Base-by-base conservation (phyloP, 129 eudicot genomes). In the Rutidosis leptorrhynchoides region DNA sequence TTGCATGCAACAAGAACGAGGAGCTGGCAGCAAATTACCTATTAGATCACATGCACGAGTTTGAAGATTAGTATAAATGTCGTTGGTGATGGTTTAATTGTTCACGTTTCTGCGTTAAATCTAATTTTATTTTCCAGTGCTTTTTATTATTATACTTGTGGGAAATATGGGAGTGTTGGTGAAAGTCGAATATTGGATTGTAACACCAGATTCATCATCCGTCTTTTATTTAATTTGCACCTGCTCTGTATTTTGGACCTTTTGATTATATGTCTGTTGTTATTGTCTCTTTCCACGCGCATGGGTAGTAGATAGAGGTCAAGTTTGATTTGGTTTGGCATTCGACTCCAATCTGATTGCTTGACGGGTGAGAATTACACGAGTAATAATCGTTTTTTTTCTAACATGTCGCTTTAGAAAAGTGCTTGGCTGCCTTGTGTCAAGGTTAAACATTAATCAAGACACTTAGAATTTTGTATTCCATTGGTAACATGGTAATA, bases 1-100 rank as follows among this genome's bases (percentile, higher is more conserved):
- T 88, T n/a, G 96, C 92, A 33, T 88, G 96, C 83, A 83, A 88
- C 89, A 88, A 83, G 83, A 78, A 85, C 3, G 96, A 88, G 78
- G 93, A 85, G 76, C 87, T 88, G 64, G 89, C 96, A 53, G 93
- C 93, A 0, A 88, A 88, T 74, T 88, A 85, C 59, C 85, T 88
- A 55, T 78, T 88, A 73, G 96, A 88, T 71, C 92, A 88, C 45
- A 85, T 80, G 73, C 89, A 88, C 7, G 96, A 88, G 74, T 83
- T 83, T 74, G 88, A 84, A 70, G 88, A 84, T 53, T 55, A 62
- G 76, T 33, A 42, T 29, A 58, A 22, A 28, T 32, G 69, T 48
- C 52, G 61, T 46, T 71, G 61, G 68, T 59, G 72, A 67, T 64
- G 70, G 80, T 7, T 20, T 37, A 69, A 72, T 19, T 58, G 48